Conservation (phyloP, 352 stramenopile genomes). For the Phytophthora citrophthora region DNA sequence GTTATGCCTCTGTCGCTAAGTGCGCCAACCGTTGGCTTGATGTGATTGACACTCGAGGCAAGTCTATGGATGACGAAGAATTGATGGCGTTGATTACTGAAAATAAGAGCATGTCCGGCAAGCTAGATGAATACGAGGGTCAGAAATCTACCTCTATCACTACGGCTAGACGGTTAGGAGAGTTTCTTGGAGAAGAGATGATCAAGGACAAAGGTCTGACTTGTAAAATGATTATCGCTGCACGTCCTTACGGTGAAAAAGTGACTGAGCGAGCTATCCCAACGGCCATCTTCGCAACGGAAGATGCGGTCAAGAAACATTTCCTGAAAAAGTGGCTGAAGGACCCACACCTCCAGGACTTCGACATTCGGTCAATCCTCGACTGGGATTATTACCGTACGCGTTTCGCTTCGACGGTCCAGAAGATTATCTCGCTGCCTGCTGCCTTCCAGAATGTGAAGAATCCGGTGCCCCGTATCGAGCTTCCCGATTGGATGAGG, state of each 20-base stretch:
- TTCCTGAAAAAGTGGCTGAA: constrained; percentile 99
- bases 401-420: constrained; percentile 91
- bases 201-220: constrained; percentile 98
- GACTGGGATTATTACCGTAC: constrained; percentile 99
- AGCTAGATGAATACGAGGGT: constrained; percentile 96
- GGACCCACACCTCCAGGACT: constrained; percentile 91
- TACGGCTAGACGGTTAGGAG: constrained; percentile 95
- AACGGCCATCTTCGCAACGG: constrained; percentile 97
- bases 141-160: constrained; percentile 99
- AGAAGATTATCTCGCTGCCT: constrained; percentile 99
- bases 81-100: constrained; percentile 98
- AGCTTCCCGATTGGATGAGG: constrained; percentile 97
- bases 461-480: constrained; percentile 97
- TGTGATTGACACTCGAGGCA: constrained; percentile 96
- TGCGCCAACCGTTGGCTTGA: constrained; percentile 99
- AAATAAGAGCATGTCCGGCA: constrained; percentile 98
- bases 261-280: constrained; percentile 98
- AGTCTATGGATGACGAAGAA: constrained; percentile 96
- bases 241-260: constrained; percentile 91
- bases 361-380: constrained; percentile 94
- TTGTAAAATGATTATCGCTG: constrained; percentile 98
- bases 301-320: constrained; percentile 94
- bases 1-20: constrained; percentile 96
- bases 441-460: constrained; percentile 96
- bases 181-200: constrained; percentile 98